Evolutionary conservation across 129 eudicot species (phyloP).

Genomic region (Flaveria bidentis): DNA sequence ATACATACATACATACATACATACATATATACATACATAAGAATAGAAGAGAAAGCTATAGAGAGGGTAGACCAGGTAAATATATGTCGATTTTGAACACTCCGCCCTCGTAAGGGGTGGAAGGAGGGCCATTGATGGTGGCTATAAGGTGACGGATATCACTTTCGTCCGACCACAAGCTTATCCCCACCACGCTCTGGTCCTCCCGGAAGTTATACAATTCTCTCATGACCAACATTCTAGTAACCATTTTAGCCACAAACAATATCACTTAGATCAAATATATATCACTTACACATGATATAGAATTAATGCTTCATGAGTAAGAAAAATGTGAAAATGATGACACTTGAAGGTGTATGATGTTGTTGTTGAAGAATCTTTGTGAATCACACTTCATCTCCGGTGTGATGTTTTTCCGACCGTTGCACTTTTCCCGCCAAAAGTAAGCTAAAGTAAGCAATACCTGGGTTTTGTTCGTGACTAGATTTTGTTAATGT

Average conservation of each 20-base stretch:
- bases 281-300: background rate
- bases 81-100: constrained; percentile 58
- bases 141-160: constrained; percentile 55
- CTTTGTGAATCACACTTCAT: background rate
- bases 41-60: background rate
- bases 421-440: background rate
- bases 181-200: background rate
- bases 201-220: background rate
- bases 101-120: constrained; percentile 77
- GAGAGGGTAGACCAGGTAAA: constrained; percentile 46
- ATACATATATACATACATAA: background rate
- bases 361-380: background rate
- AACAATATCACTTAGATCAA: background rate
- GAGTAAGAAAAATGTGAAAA: background rate
- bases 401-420: background rate
- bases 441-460: background rate
- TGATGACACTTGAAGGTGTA: background rate
- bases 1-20: no score
- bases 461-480: background rate
- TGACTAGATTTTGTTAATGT: background rate
- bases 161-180: constrained; percentile 11
- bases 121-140: constrained; percentile 61
- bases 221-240: constrained; percentile 6
- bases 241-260: background rate
- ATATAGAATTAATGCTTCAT: background rate